These are phyloP conservation scores for Agrocybe pediades DNA, from an alignment of 768 basidiomycete genomes.

Conservation along the genomic window DNA sequence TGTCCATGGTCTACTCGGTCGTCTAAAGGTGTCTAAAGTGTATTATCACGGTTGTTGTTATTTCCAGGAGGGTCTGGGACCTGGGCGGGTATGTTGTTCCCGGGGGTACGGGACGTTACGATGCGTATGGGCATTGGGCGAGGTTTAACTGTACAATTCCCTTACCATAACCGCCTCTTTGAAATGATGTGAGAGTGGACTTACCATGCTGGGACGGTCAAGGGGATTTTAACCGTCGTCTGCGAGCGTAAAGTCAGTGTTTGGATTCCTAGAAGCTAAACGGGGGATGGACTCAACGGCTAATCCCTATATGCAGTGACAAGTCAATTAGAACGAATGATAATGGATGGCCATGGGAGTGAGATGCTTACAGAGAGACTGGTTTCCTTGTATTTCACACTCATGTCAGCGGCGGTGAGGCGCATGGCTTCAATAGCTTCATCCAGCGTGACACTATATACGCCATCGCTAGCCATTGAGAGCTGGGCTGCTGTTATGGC, in stretches of 20 bases:
- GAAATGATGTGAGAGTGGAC: background rate
- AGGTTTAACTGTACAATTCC: too few species aligned
- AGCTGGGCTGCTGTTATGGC: conserved; percentile 93
- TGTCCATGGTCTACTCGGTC: too few species aligned
- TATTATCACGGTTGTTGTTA: too few species aligned
- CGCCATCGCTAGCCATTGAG: conserved; percentile 88
- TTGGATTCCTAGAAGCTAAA: conserved; percentile 7
- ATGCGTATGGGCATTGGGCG: background rate
- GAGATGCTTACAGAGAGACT: conserved; percentile 81
- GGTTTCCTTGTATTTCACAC: conserved; percentile 94
- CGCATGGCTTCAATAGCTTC: conserved; percentile 97
- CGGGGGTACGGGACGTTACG: too few species aligned
- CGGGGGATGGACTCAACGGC: conserved; percentile 32
- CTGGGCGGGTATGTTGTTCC: too few species aligned
- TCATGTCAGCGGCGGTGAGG: conserved; percentile 92
- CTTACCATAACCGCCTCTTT: background rate
- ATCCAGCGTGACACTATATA: conserved; percentile 86
- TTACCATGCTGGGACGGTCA: conserved; percentile 81
- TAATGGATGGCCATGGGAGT: conserved; percentile 1
- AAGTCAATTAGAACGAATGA: conserved; percentile 1
- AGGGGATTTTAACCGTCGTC: conserved; percentile 81
- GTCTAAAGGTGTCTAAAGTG: too few species aligned
- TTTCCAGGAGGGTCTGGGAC: too few species aligned
- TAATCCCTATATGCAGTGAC: conserved; percentile 34
- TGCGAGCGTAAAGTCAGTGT: conserved; percentile 21